These are phyloP conservation scores for Xylaria digitata DNA, from an alignment of 2,329 filamentous ascomycete species.

Conservation along the genomic window DNA sequence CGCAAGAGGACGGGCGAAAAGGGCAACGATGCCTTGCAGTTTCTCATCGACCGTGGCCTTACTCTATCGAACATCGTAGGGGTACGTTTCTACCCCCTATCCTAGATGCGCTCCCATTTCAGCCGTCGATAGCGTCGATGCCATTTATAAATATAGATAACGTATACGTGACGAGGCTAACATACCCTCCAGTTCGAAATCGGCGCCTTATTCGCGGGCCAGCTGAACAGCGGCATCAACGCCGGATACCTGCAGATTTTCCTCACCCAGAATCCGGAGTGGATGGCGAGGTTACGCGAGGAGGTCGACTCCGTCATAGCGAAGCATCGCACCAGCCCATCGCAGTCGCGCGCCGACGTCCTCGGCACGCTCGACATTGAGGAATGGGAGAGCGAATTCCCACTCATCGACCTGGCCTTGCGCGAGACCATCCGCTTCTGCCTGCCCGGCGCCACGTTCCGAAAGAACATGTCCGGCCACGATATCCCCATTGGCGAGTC, in stretches of 20 bases:
- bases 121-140: not conserved
- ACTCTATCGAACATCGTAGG: slow-evolving; percentile 56
- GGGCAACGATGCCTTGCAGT: slow-evolving; percentile 64
- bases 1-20: slow-evolving; percentile 56
- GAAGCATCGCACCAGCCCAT: slow-evolving; percentile 53
- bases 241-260: slow-evolving; percentile 64
- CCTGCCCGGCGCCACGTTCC: slow-evolving; percentile 60
- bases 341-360: slow-evolving; percentile 51
- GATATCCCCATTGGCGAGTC: slow-evolving; percentile 58
- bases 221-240: slow-evolving; percentile 68
- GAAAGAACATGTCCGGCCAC: slow-evolving; percentile 61
- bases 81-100: slow-evolving; percentile 46
- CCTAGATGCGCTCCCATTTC: not conserved
- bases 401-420: slow-evolving; percentile 62
- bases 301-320: slow-evolving; percentile 61
- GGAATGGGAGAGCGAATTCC: slow-evolving; percentile 67
- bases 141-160: not conserved
- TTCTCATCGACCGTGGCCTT: slow-evolving; percentile 63
- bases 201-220: slow-evolving; percentile 66
- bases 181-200: slow-evolving; percentile 58
- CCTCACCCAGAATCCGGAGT: slow-evolving; percentile 59
- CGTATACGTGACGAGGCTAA: slow-evolving; percentile 19
- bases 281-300: slow-evolving; percentile 58
- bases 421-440: slow-evolving; percentile 65
- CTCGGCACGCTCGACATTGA: slow-evolving; percentile 60